Base-by-base conservation (phyloP, 352 stramenopile species). In the Thalassiosira exigua region DNA sequence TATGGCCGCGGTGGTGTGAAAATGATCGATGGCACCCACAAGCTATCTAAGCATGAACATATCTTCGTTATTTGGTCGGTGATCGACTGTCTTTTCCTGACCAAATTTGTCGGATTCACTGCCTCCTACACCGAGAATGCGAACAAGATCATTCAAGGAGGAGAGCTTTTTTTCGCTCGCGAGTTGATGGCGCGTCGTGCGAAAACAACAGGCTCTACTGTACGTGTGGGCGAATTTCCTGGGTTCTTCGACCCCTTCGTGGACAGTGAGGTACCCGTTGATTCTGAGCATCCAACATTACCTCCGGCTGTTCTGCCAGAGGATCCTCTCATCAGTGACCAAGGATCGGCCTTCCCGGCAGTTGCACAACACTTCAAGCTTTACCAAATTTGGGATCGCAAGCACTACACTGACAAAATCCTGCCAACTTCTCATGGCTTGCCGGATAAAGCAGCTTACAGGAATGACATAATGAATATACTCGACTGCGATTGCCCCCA, bases 21-120 rank as follows among this genome's bases (percentile, higher is more conserved):
- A 24, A 60, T 66, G 24, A 32, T 19, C 4, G 56, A 66, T 21
- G 56, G 56, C 26, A 66, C 56, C 24, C 26, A 61, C 30, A 7
- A 66, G 4, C 5, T 66, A 3, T 27, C 24, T 17, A 32, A 65
- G 19, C 27, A 70, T n/a, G 44, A 70, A 7, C 44, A 42, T 9
- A 68, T 29, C 5, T 65, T 65, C 42, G 22, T 70, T 44, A 44
- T 70, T 56, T 70, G 61, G 61, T 30, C 42, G 41, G 41, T 65
- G 21, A 44, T 70, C 19, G 61, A 70, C 29, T 30, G 61, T 17
- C 48, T 70, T 11, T 62, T 70, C 5, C 42, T 36, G 12, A 44
- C 61, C 42, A 56, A 58, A 19, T 70, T 70, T 58, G 44, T 70
- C 17, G 61, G 61, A 14, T 65, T 30, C 46, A 67, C 61, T 22